Percentiles rank a stretch among this genome's conserved stretches.
Evolutionary conservation across 2,329 filamentous ascomycete species (phyloP).

Genomic region (Diplodia intermedia): DNA sequence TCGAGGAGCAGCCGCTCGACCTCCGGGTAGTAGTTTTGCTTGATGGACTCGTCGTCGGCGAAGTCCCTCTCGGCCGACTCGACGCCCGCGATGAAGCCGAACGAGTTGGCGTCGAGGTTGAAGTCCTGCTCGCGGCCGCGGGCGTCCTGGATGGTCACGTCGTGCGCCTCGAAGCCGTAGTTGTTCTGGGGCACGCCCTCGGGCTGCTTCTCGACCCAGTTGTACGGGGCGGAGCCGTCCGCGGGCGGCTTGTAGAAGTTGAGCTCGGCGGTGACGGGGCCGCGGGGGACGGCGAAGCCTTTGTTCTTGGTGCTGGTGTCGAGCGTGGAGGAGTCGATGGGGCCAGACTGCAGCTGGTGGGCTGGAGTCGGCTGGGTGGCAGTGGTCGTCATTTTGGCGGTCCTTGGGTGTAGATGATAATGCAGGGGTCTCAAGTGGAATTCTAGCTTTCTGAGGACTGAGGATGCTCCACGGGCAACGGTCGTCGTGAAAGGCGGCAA

Average conservation of each 20-base stretch:
- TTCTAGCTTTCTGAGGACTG: neutral
- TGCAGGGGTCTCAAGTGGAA: neutral
- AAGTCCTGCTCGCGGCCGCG: conserved; percentile 73
- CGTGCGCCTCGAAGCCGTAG: conserved; percentile 57
- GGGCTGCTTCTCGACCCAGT: conserved; percentile 70
- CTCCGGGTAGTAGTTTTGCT: conserved; percentile 81
- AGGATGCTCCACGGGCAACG: neutral
- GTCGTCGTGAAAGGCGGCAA: neutral
- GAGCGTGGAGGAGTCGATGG: conserved; percentile 38
- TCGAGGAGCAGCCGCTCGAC: conserved; percentile 74
- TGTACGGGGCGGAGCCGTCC: conserved; percentile 67
- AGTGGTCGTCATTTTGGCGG: conserved; percentile 52
- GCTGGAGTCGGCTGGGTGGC: conserved; percentile 51
- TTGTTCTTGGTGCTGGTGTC: conserved; percentile 39
- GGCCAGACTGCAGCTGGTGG: conserved; percentile 48
- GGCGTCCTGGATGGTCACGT: conserved; percentile 72
- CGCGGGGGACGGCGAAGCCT: conserved; percentile 58
- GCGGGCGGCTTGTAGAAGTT: conserved; percentile 69
- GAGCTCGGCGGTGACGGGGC: conserved; percentile 67
- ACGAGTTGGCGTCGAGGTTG: conserved; percentile 75
- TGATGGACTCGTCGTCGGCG: conserved; percentile 71
- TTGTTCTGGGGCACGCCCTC: conserved; percentile 70
- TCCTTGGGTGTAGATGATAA: neutral
- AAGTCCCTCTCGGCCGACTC: conserved; percentile 66
- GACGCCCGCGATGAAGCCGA: conserved; percentile 68